A percentile compares a stretch with the other conserved stretches of the same genome.
These are phyloP conservation scores for Xerocomellus amylosporus DNA, from an alignment of 768 basidiomycete species.

Conservation along the genomic window DNA sequence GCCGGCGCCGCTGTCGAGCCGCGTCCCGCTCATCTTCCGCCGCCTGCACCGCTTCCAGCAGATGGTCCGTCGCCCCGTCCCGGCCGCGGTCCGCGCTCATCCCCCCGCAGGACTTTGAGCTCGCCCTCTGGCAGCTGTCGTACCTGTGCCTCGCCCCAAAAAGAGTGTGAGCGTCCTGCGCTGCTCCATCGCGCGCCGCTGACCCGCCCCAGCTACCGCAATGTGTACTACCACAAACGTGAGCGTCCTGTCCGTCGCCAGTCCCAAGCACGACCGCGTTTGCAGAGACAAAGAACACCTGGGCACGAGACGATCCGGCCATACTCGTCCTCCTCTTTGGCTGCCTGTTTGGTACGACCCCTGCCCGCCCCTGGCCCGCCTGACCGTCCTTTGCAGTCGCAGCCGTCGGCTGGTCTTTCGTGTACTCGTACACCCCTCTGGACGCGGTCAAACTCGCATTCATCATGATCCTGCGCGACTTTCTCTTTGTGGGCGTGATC, in stretches of 20 bases:
- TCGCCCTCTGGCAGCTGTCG: constrained; percentile 93
- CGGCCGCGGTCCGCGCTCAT: neutral
- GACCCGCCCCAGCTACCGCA: constrained; percentile 65
- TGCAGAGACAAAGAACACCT: constrained; percentile 94
- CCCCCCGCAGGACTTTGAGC: constrained; percentile 80
- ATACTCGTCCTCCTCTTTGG: constrained; percentile 83
- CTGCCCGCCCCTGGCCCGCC: neutral
- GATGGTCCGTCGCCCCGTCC: constrained; percentile 55
- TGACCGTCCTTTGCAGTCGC: constrained; percentile 48
- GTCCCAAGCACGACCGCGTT: neutral
- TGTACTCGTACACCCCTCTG: constrained; percentile 63
- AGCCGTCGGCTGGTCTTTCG: constrained; percentile 81
- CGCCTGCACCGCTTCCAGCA: constrained; percentile 79
- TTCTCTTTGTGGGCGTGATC: constrained; percentile 72
- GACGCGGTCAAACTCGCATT: constrained; percentile 63
- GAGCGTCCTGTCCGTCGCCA: constrained; percentile 24
- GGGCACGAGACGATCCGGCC: constrained; percentile 97
- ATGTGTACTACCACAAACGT: constrained; percentile 99
- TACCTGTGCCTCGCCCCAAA: constrained; percentile 91
- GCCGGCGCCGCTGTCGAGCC: constrained; percentile 29
- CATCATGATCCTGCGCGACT: constrained; percentile 87
- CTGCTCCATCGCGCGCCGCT: constrained; percentile 1
- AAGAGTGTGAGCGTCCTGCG: constrained; percentile 65
- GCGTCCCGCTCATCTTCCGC: constrained; percentile 78
- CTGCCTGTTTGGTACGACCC: constrained; percentile 61